A percentile compares a stretch with the other conserved stretches of the same genome.
Evolutionary conservation across 2,329 filamentous ascomycete species (phyloP).

Genomic region (Cordyceps pruinosa): DNA sequence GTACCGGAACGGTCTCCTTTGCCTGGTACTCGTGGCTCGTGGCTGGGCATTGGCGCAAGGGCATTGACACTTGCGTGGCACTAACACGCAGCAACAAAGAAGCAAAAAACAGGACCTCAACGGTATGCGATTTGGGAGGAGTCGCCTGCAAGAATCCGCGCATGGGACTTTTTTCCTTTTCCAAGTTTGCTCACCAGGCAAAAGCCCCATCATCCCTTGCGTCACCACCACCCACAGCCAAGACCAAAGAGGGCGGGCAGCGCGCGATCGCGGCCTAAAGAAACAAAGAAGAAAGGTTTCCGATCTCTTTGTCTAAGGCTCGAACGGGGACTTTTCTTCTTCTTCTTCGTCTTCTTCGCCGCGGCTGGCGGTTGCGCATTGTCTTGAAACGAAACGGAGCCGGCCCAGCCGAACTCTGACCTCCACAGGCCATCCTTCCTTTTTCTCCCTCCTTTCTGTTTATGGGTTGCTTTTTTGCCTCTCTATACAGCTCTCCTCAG

Average conservation of each 20-base stretch:
- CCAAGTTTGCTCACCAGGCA: no score
- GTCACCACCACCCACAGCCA: no score
- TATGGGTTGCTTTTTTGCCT: not conserved
- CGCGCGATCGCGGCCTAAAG: not conserved
- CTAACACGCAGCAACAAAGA: not conserved
- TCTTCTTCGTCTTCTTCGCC: not conserved
- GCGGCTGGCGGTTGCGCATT: no score
- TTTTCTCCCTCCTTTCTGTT: not conserved
- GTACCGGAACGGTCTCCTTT: no score
- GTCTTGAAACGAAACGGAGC: slow-evolving; percentile 1
- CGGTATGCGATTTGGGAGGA: not conserved
- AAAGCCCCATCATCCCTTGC: no score
- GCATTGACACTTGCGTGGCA: not conserved
- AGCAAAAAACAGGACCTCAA: not conserved
- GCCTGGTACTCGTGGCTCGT: no score
- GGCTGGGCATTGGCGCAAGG: not conserved
- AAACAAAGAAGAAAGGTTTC: not conserved
- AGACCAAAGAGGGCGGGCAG: no score
- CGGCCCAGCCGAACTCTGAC: not conserved
- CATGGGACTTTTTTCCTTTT: not conserved
- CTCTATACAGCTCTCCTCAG: not conserved
- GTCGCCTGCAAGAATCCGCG: not conserved
- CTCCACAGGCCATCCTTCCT: not conserved
- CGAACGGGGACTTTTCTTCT: no score
- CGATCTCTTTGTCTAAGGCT: no score